Base-by-base conservation (phyloP, 192 early-diverging fungal species). In the Backusella luteola region DNA sequence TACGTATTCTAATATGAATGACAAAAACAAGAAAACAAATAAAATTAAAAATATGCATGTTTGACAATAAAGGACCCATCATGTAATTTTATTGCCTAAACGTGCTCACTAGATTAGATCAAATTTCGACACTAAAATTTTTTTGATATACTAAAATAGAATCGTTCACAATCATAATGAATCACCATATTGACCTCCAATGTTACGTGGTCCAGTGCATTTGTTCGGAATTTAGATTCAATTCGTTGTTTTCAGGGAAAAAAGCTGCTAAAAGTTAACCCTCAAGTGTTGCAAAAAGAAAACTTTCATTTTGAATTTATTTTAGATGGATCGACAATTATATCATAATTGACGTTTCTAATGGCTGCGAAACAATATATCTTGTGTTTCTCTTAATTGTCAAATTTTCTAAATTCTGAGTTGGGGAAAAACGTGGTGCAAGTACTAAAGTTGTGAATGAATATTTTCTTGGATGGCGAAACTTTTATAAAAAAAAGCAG, bases 331-430 rank as follows among this genome's bases (percentile, higher is more conserved):
- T 39, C 11, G 38, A 39, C 38, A 39, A 12, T 39, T 39, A 39
- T 12, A 39, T 39, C 38, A 29, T 63, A 26, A 63, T 63, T 63
- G 56, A 63, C 11, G 7, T 26, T 29, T 11, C 26, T 23, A 63
- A 29, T 63, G 23, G 9, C 56, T 63, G 21, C 42, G 12, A 21
- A 59, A 26, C 6, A 19, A 59, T 9, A 59, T 26, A 12, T 26
- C 9, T 59, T 59, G 21, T 11, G 9, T 12, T 59, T 7, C 9
- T 12, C 53, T 59, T 23, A 59, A 26, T 59, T 26, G 17, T 23
- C 17, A 59, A 59, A 59, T 59, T 59, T 59, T 59, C 53, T 59
- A 26, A 9, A 59, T 59, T 59, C 53, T 59, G 53, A 59, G 53
- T 59, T 59, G 8, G 23, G 9, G 9, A 59, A 59, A 59, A 59